phyloP scores from a whole-genome alignment of 1,284 basidiomycete species.

The Erythrobasidium hasegawianum region DNA sequence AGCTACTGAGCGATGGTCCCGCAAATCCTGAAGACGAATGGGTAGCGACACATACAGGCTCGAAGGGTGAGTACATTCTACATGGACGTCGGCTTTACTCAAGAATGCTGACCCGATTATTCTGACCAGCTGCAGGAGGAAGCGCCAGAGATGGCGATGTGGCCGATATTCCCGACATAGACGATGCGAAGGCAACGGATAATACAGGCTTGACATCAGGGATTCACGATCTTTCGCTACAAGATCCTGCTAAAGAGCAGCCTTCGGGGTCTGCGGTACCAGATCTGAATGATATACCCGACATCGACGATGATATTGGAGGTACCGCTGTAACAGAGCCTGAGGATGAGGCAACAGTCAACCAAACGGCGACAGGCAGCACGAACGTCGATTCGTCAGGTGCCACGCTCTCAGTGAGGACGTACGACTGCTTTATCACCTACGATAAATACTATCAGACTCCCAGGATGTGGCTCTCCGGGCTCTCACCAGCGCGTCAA shows the following conservation, averaged over 20 bases:
- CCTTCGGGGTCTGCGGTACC: conserved; percentile 58
- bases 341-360: conserved; percentile 76
- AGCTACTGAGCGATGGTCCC: conserved; percentile 53
- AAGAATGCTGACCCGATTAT: too few relatives aligned
- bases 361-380: conserved; percentile 54
- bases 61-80: conserved; percentile 24
- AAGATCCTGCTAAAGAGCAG: conserved; percentile 42
- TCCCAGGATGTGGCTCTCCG: conserved; percentile 46
- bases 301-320: conserved; percentile 67
- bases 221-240: conserved; percentile 51
- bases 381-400: conserved; percentile 36
- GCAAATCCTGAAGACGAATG: conserved; percentile 48
- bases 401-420: conserved; percentile 85
- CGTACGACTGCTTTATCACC: conserved; percentile 99
- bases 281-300: conserved; percentile 85
- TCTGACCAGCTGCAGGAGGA: not conserved
- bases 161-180: conserved; percentile 42
- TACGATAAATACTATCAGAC: conserved; percentile 82
- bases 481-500: not conserved
- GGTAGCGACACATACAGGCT: conserved; percentile 52
- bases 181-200: conserved; percentile 1
- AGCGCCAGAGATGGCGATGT: conserved; percentile 44
- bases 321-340: conserved; percentile 60
- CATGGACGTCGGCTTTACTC: too few relatives aligned
- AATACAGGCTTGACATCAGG: conserved; percentile 37